Base-by-base conservation (phyloP, 2,329 filamentous ascomycete genomes). In the Arthrobotrys entomopaga region DNA sequence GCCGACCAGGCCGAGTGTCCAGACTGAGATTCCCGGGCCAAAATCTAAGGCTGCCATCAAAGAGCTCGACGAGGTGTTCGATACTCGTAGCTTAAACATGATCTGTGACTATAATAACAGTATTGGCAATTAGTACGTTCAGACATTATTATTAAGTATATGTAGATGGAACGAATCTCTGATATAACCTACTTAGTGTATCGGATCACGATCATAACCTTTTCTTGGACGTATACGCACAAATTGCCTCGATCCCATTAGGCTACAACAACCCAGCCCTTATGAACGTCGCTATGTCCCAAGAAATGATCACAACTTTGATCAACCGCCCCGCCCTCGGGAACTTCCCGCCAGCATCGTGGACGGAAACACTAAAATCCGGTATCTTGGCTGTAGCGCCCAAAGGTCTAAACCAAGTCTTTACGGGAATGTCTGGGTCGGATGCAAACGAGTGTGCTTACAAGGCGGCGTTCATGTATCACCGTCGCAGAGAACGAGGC, bases 381-480 rank as follows among this genome's bases (percentile, higher is more conserved):
- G 92, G 93, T 78, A 88, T 96, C 76, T 88, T 97, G 78, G 89
- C 87, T 79, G 92, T 91, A 56, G 92, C 93, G 0, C 93, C 93
- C 72, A 90, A 90, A 81, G 93, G 93, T 38, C 84, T 94, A 76
- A 84, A 93, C 84, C 91, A 97, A 82, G 92, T 97, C 78, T 96
- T 96, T 84, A 97, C 93, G 16, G 92, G 90, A 77, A 90, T 92
- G 85, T 88, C 92, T 63, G 93, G 93, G 75, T 96, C 92, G 19
- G 93, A 97, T 80, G 93, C 93, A 82, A 97, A 97, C 83, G 93
- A 97, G 84, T 91, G 91, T 38, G 93, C 93, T 49, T 97, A 92
- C 87, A 97, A 97, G 84, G 93, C 93, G 7, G 93, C 93, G 57
- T 97, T 97, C 84, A 97, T 97, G 89, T 96, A 90, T 86, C 89